phyloP scores from a whole-genome alignment of 1,284 basidiomycete species.

The Erythrobasidium hasegawianum region DNA sequence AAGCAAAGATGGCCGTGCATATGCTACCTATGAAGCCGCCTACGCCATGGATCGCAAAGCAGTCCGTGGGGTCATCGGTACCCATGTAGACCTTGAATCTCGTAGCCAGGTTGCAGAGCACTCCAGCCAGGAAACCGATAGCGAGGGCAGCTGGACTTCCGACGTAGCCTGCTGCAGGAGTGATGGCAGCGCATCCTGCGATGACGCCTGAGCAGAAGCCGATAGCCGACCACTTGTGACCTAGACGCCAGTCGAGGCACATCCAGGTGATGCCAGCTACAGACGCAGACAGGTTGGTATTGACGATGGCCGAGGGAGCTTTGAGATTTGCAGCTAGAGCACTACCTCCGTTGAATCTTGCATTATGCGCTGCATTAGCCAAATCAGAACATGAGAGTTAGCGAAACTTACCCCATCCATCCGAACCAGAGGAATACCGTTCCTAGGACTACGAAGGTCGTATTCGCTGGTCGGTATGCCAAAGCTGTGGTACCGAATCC shows the following conservation, averaged over 20 bases:
- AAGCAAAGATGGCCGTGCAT: slow-evolving; percentile 79
- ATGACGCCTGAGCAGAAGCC: slow-evolving; percentile 69
- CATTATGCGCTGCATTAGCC: too few relatives aligned
- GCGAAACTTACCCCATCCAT: slow-evolving; percentile 35
- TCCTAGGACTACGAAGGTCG: slow-evolving; percentile 50
- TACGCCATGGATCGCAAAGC: slow-evolving; percentile 81
- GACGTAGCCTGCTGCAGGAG: slow-evolving; percentile 49
- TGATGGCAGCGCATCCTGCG: slow-evolving; percentile 76
- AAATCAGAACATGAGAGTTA: too few relatives aligned
- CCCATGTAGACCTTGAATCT: slow-evolving; percentile 58
- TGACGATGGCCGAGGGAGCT: slow-evolving; percentile 50
- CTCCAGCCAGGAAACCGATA: slow-evolving; percentile 70
- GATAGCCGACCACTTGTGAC: slow-evolving; percentile 58
- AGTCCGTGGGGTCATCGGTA: slow-evolving; percentile 53
- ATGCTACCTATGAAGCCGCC: slow-evolving; percentile 85
- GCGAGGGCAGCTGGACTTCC: slow-evolving; percentile 65
- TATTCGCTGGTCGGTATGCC: slow-evolving; percentile 51
- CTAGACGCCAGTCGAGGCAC: slow-evolving; percentile 50
- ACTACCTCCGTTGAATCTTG: slow-evolving; percentile 48
- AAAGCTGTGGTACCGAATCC: slow-evolving; percentile 51
- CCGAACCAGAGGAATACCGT: slow-evolving; percentile 52
- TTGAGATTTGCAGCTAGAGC: slow-evolving; percentile 51
- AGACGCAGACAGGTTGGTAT: slow-evolving; percentile 50
- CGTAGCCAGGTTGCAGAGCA: slow-evolving; percentile 75
- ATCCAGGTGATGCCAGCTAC: slow-evolving; percentile 52